These are phyloP conservation scores for Boletus rex-veris DNA, from an alignment of 768 basidiomycete species.

Conservation along the genomic window DNA sequence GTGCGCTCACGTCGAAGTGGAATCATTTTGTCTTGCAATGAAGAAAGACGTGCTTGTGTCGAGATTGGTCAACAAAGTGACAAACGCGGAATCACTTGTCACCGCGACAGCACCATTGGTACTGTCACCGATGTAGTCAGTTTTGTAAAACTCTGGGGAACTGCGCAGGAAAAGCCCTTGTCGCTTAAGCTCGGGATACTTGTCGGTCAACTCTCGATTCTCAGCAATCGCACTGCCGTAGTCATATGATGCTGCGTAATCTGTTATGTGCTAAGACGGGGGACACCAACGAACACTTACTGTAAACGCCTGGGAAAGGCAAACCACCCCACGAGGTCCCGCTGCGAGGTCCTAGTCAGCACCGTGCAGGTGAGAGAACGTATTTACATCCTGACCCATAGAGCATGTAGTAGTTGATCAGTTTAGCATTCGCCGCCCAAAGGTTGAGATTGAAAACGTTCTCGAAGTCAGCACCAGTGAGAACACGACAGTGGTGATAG, in stretches of 20 bases:
- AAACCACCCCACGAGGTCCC: constrained; percentile 85
- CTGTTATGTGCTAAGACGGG: neutral
- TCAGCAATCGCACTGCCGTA: constrained; percentile 74
- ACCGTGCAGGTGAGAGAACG: neutral
- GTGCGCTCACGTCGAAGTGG: constrained; percentile 57
- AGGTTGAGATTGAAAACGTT: constrained; percentile 76
- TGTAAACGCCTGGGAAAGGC: constrained; percentile 74
- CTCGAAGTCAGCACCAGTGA: constrained; percentile 73
- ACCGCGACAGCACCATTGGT: constrained; percentile 44
- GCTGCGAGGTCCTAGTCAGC: constrained; percentile 34
- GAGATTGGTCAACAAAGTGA: constrained; percentile 64
- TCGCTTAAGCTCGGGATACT: constrained; percentile 75
- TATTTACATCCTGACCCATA: constrained; percentile 50
- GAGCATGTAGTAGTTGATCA: constrained; percentile 85
- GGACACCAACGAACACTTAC: constrained; percentile 23
- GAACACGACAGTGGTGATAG: constrained; percentile 57
- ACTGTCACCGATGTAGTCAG: constrained; percentile 66
- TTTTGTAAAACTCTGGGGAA: constrained; percentile 77
- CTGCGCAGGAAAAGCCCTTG: constrained; percentile 77
- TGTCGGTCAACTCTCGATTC: constrained; percentile 58
- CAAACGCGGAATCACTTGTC: constrained; percentile 49
- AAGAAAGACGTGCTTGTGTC: constrained; percentile 67
- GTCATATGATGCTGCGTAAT: constrained; percentile 59
- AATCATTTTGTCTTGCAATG: constrained; percentile 63
- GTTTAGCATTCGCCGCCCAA: constrained; percentile 78